These are phyloP conservation scores for Tetrapisispora phaffii DNA, from an alignment of 805 yeast genomes.

Conservation along the genomic window DNA sequence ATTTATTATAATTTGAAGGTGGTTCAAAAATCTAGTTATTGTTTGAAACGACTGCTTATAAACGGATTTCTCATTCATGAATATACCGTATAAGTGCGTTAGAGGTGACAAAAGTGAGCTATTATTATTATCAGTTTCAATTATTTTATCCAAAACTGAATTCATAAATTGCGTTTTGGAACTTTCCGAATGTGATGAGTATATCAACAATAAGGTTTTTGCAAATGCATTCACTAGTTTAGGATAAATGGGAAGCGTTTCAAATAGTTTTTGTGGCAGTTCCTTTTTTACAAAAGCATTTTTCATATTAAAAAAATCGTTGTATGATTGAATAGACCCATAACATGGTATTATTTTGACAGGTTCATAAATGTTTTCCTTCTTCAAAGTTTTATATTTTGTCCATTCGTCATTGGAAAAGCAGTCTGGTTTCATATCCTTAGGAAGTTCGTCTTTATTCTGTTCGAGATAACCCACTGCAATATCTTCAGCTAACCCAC, in stretches of 20 bases:
- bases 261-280: constrained; percentile 35
- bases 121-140: constrained; percentile 29
- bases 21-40: constrained; percentile 30
- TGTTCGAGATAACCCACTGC: constrained; percentile 26
- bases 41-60: constrained; percentile 29
- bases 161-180: constrained; percentile 30
- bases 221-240: constrained; percentile 31
- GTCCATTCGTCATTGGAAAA: constrained; percentile 30
- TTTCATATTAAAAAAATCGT: constrained; percentile 34
- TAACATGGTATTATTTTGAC: constrained; percentile 33
- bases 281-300: constrained; percentile 27
- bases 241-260: constrained; percentile 37
- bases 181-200: constrained; percentile 24
- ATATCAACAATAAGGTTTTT: constrained; percentile 32
- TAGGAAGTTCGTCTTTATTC: constrained; percentile 28
- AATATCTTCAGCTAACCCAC: constrained; percentile 26
- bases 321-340: constrained; percentile 29
- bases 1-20: constrained; percentile 31
- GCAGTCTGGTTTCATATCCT: constrained; percentile 12
- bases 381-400: constrained; percentile 6
- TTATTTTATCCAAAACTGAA: constrained; percentile 31
- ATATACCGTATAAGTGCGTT: constrained; percentile 34
- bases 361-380: constrained; percentile 20
- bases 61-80: constrained; percentile 33
- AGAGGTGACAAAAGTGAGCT: constrained; percentile 31